These are phyloP conservation scores for Cardiospermum halicacabum DNA, from an alignment of 345 rosid species.

Conservation along the genomic window DNA sequence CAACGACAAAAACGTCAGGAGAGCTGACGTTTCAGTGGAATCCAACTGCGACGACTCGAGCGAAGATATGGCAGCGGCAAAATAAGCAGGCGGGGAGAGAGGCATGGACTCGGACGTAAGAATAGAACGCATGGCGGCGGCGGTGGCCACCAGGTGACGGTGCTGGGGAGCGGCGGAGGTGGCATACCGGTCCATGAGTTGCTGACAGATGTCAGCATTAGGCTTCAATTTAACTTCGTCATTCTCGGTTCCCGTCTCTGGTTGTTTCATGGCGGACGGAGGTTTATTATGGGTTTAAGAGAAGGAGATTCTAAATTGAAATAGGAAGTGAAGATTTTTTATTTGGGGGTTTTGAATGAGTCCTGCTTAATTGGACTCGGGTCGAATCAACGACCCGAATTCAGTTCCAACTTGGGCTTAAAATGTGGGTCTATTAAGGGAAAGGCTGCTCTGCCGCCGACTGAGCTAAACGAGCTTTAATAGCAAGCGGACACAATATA, in stretches of 20 bases:
- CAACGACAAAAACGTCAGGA: conserved; percentile 61
- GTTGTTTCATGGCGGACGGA: background rate
- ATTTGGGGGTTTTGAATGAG: background rate
- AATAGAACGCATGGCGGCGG: conserved; percentile 83
- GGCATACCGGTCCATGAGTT: conserved; percentile 85
- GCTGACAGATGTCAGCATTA: conserved; percentile 66
- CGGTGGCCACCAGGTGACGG: conserved; percentile 85
- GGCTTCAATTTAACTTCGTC: conserved; percentile 34
- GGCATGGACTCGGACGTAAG: conserved; percentile 64
- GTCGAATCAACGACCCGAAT: background rate
- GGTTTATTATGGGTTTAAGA: conserved; percentile 10
- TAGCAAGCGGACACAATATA: no score
- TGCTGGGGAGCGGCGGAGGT: conserved; percentile 80
- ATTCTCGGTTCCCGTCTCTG: conserved; percentile 13
- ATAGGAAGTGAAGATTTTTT: background rate
- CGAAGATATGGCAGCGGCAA: conserved; percentile 69
- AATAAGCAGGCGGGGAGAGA: conserved; percentile 57
- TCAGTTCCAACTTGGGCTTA: no score
- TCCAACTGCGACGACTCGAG: conserved; percentile 37
- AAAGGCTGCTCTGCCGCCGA: no score
- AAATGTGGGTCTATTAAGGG: no score
- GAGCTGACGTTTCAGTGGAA: conserved; percentile 55
- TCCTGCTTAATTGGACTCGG: background rate
- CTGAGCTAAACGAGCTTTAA: no score
- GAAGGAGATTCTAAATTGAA: background rate